Conservation (phyloP, 345 rosid species). For the Eucalyptus regnans region DNA sequence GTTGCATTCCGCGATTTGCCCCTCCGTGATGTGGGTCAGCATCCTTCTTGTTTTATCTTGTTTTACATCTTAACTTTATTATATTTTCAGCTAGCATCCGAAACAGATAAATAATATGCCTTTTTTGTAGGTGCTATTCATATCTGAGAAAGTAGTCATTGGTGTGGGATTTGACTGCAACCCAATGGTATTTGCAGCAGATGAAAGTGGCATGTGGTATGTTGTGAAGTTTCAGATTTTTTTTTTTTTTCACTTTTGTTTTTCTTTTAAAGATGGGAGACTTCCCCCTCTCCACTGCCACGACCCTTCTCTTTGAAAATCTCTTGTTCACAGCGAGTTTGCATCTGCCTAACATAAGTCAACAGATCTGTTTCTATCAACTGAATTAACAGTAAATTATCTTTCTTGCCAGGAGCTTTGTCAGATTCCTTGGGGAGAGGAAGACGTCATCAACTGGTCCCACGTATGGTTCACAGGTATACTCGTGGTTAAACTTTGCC, state of each 20-base stretch:
- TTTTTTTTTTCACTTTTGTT: not conserved
- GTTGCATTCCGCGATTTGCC: slow-evolving; percentile 90
- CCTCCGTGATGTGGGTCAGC: slow-evolving; percentile 99
- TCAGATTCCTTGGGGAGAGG: slow-evolving; percentile 77
- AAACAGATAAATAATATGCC: not conserved
- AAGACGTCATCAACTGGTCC: slow-evolving; percentile 54
- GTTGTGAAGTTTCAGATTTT: not conserved
- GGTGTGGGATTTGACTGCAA: slow-evolving; percentile 95
- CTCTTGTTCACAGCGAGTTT: not conserved
- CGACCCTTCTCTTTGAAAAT: not conserved
- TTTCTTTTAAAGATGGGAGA: not conserved
- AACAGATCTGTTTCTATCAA: not conserved
- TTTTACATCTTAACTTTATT: not conserved
- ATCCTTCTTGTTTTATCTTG: slow-evolving; percentile 26
- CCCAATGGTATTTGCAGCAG: slow-evolving; percentile 92
- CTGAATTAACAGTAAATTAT: not conserved
- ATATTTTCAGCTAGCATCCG: not conserved
- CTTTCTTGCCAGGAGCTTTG: slow-evolving; percentile 55
- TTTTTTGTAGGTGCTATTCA: slow-evolving; percentile 63
- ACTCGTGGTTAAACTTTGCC: not conserved
- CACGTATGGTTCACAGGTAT: slow-evolving; percentile 85
- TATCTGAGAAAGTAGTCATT: slow-evolving; percentile 85
- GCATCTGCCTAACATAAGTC: not conserved
- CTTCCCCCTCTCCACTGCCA: not conserved
- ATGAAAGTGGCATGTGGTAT: slow-evolving; percentile 94